Evolutionary conservation across 331 rosid species (phyloP).

Genomic region (Saraca asoca): DNA sequence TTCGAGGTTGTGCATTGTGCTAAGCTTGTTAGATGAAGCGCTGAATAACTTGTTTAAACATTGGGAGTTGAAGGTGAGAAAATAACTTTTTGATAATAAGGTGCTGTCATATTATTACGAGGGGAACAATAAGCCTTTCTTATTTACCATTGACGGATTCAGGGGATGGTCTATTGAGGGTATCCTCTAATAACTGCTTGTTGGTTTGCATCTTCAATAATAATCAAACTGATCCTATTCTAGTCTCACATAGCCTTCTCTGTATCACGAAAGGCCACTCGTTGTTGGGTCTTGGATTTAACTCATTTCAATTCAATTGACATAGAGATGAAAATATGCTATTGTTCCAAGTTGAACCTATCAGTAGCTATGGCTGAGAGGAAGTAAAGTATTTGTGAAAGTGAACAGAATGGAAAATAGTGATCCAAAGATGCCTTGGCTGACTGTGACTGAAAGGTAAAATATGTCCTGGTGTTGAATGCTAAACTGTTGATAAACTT

Average conservation of each 20-base stretch:
- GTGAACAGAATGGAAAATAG: not conserved
- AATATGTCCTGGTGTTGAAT: not conserved
- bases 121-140: no score
- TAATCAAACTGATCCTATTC: not conserved
- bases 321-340: not conserved
- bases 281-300: not conserved
- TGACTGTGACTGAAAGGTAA: not conserved
- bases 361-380: slow-evolving; percentile 1
- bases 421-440: not conserved
- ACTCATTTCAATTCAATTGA: not conserved
- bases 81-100: not conserved
- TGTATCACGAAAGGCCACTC: not conserved
- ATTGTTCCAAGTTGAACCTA: not conserved
- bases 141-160: not conserved
- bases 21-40: not conserved
- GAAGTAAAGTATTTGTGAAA: not conserved
- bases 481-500: not conserved
- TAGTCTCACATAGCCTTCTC: not conserved
- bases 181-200: not conserved
- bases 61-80: slow-evolving; percentile 23
- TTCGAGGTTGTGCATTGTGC: not conserved
- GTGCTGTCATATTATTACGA: no score
- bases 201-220: slow-evolving; percentile 21
- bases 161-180: slow-evolving; percentile 6
- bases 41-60: not conserved